Base-by-base conservation (phyloP, 441 rosid genomes). In the Erodium chrysanthum region DNA sequence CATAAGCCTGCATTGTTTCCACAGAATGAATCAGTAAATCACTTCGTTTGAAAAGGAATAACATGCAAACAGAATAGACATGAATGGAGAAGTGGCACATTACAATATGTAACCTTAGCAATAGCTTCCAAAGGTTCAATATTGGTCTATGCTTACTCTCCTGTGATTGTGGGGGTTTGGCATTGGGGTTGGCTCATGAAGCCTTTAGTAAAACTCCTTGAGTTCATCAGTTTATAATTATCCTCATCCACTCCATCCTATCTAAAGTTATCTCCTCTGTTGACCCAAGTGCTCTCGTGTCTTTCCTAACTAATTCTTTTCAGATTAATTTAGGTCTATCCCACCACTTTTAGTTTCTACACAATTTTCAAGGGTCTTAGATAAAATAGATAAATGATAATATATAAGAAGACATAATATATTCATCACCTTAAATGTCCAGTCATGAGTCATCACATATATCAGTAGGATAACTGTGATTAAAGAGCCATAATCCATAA, bases 1-100 rank as follows among this genome's bases (percentile, higher is more conserved):
- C 99, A 81, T 95, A 95, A 54, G 98, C 98, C 99, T 95, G 95
- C 73, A 78, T 17, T 48, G 72, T 29, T 37, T 61, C 58, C 29
- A 14, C 50, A 21, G 62, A 56, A 23, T 11, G 23, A 21, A 21
- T 21, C 62, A 21, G 21, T 56, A 56, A 56, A 56, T 56, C 27
- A 56, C 62, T 56, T 56, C 21, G 27, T 21, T 56, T 56, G 27
- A 21, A 56, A 56, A 56, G 11, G 27, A 21, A 56, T 20, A 21
- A n/a, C 15, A 46, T n/a, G 17, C 52, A n/a, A 46, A 3, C 62
- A 56, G 62, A 56, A 56, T 5, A 21, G 29, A 56, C n/a, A 21
- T 21, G n/a, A 56, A 20, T 21, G 14, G 62, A 56, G 3, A 20
- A 20, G 25, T 54, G 29, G 62, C 62, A 56, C 62, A 21, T 23